Evolutionary conservation across 768 basidiomycete species (phyloP), one percentile per base, ranked within the genome.

Genomic region (Infundibulicybe gibba): DNA sequence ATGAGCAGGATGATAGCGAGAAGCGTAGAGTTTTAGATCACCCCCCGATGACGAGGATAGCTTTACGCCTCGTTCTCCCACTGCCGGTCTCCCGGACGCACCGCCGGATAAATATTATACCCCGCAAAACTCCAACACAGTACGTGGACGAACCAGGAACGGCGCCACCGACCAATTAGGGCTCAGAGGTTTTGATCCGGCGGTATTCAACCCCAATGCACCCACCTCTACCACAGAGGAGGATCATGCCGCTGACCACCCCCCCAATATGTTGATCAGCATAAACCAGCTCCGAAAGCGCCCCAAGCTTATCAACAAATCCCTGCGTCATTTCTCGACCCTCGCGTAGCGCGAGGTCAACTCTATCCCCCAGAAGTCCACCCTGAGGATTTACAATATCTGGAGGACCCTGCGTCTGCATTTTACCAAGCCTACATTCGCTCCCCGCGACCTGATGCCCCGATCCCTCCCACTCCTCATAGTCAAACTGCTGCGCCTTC

Each of bases 381-480:
- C 44, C 71, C 70, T 0, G 83, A 86, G 38, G 85, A 87, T 32
- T 64, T 75, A 30, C 77, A 80, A 51, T 77, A 84, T 45, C 67
- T 72, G 39, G 81, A 85, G 38, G 82, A 86, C 54, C 68, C 82
- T 0, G 71, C 78, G 0, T 75, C 76, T 0, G 68, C 78, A 12
- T 85, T 83, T 60, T 68, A 85, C 33, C 80, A 80, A 46, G 60
- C 75, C 0, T 85, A 83, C 56, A 67, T 80, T 16, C 76, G 73
- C 20, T 75, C 80, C 1, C 70, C 77, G 3, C 80, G 88, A 0
- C 87, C 86, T 0, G 79, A 81, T 48, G 88, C 86, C 0, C 89
- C 89, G 14, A 75, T 90, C 34, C 88, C 89, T 0, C 87, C 89
- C 0, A 90, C 89, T 0, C 88, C 87, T 3, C 85, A 86, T 45